Base-by-base conservation (phyloP, 805 yeast species). In the Candida chauliodis region DNA sequence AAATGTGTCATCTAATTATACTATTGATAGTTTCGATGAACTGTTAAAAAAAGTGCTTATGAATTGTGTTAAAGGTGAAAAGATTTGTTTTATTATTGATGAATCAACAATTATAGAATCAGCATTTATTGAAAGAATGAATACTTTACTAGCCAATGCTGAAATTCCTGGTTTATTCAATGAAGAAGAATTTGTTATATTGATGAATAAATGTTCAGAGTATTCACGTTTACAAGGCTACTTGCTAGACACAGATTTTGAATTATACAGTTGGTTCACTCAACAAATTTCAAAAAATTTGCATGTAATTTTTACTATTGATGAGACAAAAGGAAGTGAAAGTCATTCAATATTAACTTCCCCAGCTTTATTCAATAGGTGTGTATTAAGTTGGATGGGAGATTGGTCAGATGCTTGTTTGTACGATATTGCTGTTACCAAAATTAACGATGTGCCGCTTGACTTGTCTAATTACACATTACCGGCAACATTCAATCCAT, bases 311-410 rank as follows among this genome's bases (percentile, higher is more conserved):
- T 87, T 91, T 53, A 84, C 89, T 0, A 72, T 87, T 45, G 75
- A 78, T 41, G 80, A 81, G 20, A 37, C 54, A 25, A 46, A 43
- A 8, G 47, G 46, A 13, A 48, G 46, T 2, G 23, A 13, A 9
- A 48, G 53, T n/a, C 40, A 40, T 5, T 37, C 44, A 13, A 68
- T 81, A 10, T 69, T 82, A 2, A 68, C 88, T 0, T 90, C 96
- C 0, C 95, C 96, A 0, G 97, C 97, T 0, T 62, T 90, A 23
- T 81, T 87, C 59, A 90, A 90, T 52, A 67, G 98, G 52, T 90
- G 97, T 66, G 95, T 87, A 2, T 59, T 91, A 26, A 78, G 82
- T 51, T 86, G 91, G 89, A 79, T 88, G 82, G 95, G 95, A 4
- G 78, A 78, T 38, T 90, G 97, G 96, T 68, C 81, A 0, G 42